Evolutionary conservation across 352 stramenopile genomes (phyloP).

Genomic region (Globisporangium spiculum): DNA sequence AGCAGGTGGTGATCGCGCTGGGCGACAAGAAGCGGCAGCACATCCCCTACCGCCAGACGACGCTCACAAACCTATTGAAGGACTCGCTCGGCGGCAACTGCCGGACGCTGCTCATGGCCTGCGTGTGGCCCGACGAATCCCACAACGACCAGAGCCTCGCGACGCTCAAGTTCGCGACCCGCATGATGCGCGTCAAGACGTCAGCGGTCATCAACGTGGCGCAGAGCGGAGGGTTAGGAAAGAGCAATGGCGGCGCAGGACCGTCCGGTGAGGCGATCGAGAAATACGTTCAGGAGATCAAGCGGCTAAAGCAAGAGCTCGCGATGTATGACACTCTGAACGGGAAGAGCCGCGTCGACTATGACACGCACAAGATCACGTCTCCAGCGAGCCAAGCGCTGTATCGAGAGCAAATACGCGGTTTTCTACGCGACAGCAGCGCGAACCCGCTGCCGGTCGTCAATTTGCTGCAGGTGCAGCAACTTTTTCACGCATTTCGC

Average conservation of each 20-base stretch:
- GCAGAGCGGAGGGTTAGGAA: slow-evolving; percentile 7
- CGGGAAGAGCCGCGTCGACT: slow-evolving; percentile 32
- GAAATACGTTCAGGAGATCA: slow-evolving; percentile 46
- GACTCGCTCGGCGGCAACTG: slow-evolving; percentile 82
- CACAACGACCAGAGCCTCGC: slow-evolving; percentile 88
- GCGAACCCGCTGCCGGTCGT: slow-evolving; percentile 26
- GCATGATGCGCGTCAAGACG: slow-evolving; percentile 85
- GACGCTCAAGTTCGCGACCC: slow-evolving; percentile 91
- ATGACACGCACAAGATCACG: slow-evolving; percentile 23
- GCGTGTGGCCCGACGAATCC: slow-evolving; percentile 65
- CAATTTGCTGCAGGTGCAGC: slow-evolving; percentile 45
- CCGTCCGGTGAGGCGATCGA: slow-evolving; percentile 17
- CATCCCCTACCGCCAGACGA: slow-evolving; percentile 92
- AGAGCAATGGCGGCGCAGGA: slow-evolving; percentile 19
- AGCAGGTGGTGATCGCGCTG: slow-evolving; percentile 89
- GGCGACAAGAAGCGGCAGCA: slow-evolving; percentile 86
- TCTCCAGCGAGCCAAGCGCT: slow-evolving; percentile 16
- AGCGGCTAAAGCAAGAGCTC: slow-evolving; percentile 51
- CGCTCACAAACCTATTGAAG: slow-evolving; percentile 91
- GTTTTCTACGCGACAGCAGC: slow-evolving; percentile 36
- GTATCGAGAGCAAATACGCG: slow-evolving; percentile 25
- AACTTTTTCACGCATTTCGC: slow-evolving; percentile 46
- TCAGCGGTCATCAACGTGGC: slow-evolving; percentile 66
- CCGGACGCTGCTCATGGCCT: slow-evolving; percentile 85
- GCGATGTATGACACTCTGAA: slow-evolving; percentile 62